These are phyloP conservation scores for Ophiostoma tasmaniense DNA, from an alignment of 2,329 filamentous ascomycete species.

Conservation along the genomic window DNA sequence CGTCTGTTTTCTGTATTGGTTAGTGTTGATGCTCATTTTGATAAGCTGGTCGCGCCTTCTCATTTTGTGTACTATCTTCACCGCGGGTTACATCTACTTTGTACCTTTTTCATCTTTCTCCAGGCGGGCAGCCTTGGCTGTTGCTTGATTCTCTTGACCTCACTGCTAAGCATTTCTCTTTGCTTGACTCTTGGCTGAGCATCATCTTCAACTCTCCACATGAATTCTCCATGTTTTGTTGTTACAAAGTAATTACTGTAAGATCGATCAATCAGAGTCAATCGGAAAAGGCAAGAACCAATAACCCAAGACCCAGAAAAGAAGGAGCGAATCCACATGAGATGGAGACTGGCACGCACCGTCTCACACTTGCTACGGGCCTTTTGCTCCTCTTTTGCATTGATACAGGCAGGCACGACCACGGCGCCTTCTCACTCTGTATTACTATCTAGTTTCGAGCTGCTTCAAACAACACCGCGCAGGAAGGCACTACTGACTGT, in stretches of 20 bases:
- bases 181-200: not conserved
- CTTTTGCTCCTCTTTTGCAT: not conserved
- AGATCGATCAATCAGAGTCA: not conserved
- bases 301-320: not conserved
- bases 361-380: not conserved
- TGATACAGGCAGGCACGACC: not conserved
- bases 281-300: not conserved
- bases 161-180: not conserved
- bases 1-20: not conserved
- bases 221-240: too few relatives aligned
- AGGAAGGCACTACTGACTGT: not conserved
- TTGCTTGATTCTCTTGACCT: not conserved
- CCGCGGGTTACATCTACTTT: not conserved
- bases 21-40: not conserved
- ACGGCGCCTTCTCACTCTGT: not conserved
- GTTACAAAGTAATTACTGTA: too few relatives aligned
- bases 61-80: not conserved
- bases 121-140: not conserved
- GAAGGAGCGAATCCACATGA: conserved; percentile 3
- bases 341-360: not conserved
- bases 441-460: not conserved
- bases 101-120: not conserved
- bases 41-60: not conserved
- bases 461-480: not conserved
- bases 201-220: not conserved